Conservation (phyloP, 139 green algal species). For the Chara braunii region DNA sequence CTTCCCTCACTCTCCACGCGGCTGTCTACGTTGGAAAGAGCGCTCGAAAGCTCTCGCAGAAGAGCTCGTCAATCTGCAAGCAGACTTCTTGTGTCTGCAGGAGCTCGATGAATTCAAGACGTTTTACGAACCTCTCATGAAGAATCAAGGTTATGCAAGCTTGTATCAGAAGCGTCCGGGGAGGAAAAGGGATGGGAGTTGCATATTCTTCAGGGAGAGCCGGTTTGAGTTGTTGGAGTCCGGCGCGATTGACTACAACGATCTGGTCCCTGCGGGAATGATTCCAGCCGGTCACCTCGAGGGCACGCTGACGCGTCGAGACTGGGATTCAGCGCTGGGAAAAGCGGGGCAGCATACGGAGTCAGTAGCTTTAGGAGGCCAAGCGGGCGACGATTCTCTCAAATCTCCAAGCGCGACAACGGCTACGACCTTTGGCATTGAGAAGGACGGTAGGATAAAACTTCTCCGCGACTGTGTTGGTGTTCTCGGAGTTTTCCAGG, state of each 20-base stretch:
- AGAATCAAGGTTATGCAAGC: background rate
- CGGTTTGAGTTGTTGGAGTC: conserved; percentile 17
- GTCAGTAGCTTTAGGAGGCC: too few relatives aligned
- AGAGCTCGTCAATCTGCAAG: conserved; percentile 4
- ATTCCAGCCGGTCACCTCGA: too few relatives aligned
- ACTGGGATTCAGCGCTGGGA: too few relatives aligned
- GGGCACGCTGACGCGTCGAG: too few relatives aligned
- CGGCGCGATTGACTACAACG: conserved; percentile 24
- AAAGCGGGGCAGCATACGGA: too few relatives aligned
- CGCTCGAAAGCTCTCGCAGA: background rate
- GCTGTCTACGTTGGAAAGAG: conserved; percentile 8
- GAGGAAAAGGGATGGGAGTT: conserved; percentile 19
- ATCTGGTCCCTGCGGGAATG: too few relatives aligned
- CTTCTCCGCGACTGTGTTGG: conserved; percentile 33
- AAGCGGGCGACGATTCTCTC: too few relatives aligned
- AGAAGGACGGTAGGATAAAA: too few relatives aligned
- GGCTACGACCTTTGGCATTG: too few relatives aligned
- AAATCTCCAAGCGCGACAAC: too few relatives aligned
- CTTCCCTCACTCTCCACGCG: conserved; percentile 14
- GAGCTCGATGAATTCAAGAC: conserved; percentile 27
- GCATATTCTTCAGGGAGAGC: conserved; percentile 11
- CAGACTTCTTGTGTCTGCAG: conserved; percentile 31
- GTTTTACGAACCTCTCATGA: conserved; percentile 10
- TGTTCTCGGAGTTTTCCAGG: conserved; percentile 13
- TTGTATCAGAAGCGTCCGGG: conserved; percentile 24